Evolutionary conservation across 2,329 filamentous ascomycete genomes (phyloP), one percentile per base, ranked within the genome.

Genomic region (Colletotrichum musae): DNA sequence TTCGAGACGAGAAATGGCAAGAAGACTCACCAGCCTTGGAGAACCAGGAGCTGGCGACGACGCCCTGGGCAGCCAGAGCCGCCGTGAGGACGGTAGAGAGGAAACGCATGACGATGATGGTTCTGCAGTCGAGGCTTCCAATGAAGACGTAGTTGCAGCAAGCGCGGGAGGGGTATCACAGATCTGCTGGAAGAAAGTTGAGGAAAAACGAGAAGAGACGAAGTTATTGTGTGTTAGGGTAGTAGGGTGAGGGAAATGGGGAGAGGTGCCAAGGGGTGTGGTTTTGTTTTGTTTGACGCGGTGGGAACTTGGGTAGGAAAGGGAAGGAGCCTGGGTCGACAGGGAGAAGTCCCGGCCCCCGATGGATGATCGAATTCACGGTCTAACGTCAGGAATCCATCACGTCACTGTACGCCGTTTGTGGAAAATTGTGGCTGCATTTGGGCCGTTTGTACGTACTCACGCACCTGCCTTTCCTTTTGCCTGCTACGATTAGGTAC

Each of bases 41-140:
- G 79, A 97, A 94, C 94, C 94, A 98, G 81, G 84, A 92, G 83
- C 91, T 94, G 73, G 91, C 93, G 72, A 89, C 83, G 56, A 89
- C 90, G 71, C 87, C 87, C 77, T 93, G 89, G 48, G 92, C 88
- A 78, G 93, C 92, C 68, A 97, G 84, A 76, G 90, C 89, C 76
- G 90, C 89, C 76, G 93, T 85, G 74, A 95, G 82, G 82, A 94
- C 80, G 78, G 91, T 88, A 71, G 88, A 85, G 77, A 94, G 82
- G 82, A 96, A 88, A 86, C 89, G 96, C 95, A 98, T 97, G 72
- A 10, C 32, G 32, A 72, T 89, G 73, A 45, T 54, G 41, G n/a
- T 65, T 57, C 58, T 61, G 56, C 51, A 26, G 47, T 60, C 52
- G 15, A 58, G 47, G 63, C 57, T 72, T 70, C 57, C 61, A 60